Evolutionary conservation across 2,329 filamentous ascomycete genomes (phyloP), one percentile per base, ranked within the genome.

Genomic region (Pseudogymnoascus sp.): DNA sequence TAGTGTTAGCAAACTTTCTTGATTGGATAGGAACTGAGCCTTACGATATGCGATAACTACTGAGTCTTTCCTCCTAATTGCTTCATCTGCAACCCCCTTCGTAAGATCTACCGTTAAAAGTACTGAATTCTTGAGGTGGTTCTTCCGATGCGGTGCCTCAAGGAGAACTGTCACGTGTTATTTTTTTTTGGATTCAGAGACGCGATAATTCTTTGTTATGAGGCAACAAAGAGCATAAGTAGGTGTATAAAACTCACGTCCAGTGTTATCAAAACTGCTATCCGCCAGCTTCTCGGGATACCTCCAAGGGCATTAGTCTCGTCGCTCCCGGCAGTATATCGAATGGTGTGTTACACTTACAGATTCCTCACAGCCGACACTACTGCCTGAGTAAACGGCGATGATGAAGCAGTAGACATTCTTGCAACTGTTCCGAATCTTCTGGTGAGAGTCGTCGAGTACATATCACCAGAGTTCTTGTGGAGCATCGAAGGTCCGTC

Each of bases 251-350:
- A 26, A 65, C 71, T 61, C 73, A 85, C 84, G 75, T 62, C 95
- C 95, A n/a, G 96, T 96, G 72, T 99, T 99, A 74, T 99, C 95
- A 83, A 93, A 99, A 68, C 89, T 86, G 69, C 87, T 88, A 73
- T 97, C 95, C 8, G 95, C 95, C 44, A 97, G 81, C 65, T 86
- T 86, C 73, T 96, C 91, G 0, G 95, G 95, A 73, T 96, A 99
- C 65, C 92, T 95, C 67, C 64, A 62, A 61, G 40, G 61, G 42
- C 53, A 69, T 65, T 65, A 68, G 60, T 69, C 47, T 19, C 40
- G 50, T 16, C 14, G 19, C 33, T 61, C 33, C n/a, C 33, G 26
- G 24, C 33, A 61, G 24, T 19, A 61, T n/a, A 19, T 56, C 10
- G 50, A 35, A 35, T 11, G 33, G 38, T 24, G 53, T 11, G 56